phyloP scores from a whole-genome alignment of 805 yeast species.

The Metschnikowia continentalis region DNA sequence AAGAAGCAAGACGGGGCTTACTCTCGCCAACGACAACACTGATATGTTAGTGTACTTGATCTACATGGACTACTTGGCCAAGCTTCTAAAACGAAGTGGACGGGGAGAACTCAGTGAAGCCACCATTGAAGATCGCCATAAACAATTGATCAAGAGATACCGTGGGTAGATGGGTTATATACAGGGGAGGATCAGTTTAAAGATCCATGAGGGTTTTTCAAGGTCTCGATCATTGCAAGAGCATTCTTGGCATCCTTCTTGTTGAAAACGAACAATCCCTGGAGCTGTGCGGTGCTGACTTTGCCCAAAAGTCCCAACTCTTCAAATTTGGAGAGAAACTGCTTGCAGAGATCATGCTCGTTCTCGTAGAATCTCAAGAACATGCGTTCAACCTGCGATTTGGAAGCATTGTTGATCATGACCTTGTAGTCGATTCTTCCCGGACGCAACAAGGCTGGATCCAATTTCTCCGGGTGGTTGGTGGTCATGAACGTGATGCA shows the following conservation, averaged over 20 bases:
- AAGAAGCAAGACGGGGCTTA: conserved; percentile 7
- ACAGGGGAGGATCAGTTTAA: conserved; percentile 1
- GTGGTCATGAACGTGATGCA: conserved; percentile 97
- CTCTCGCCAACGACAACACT: conserved; percentile 31
- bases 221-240: conserved; percentile 53
- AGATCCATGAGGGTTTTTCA: conserved; percentile 27
- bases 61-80: conserved; percentile 44
- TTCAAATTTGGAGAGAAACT: conserved; percentile 43
- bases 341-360: conserved; percentile 50
- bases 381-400: conserved; percentile 76
- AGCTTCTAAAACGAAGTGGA: conserved; percentile 31
- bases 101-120: conserved; percentile 38
- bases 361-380: conserved; percentile 80
- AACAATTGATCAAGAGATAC: conserved; percentile 28
- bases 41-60: conserved; percentile 45
- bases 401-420: conserved; percentile 81
- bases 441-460: conserved; percentile 90
- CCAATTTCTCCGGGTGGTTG: conserved; percentile 90
- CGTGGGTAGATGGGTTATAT: conserved; percentile 25
- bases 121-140: conserved; percentile 35
- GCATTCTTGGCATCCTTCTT: conserved; percentile 80
- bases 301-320: conserved; percentile 39
- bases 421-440: conserved; percentile 89
- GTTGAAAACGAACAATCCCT: conserved; percentile 90
- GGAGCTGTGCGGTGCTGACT: conserved; percentile 90